A percentile compares a stretch with the other conserved stretches of the same genome.
Conservation (phyloP, 225 moss, liverwort and hornwort species). For the Ulota crispa region DNA sequence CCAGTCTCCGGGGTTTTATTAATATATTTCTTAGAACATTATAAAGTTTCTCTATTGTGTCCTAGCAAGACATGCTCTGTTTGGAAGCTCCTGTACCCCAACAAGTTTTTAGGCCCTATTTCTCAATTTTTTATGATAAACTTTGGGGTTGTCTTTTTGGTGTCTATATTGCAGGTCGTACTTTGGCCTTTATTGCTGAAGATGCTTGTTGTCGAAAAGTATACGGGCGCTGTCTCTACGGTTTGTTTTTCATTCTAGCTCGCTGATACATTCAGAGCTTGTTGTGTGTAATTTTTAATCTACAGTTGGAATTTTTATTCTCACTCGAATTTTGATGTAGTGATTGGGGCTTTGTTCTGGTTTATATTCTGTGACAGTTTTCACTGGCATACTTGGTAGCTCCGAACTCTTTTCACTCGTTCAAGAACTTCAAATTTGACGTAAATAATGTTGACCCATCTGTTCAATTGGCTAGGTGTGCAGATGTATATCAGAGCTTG, state of each 20-base stretch:
- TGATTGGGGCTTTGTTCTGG: not conserved
- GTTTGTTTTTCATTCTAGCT: slow-evolving; percentile 27
- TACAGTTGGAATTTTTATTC: not conserved
- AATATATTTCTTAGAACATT: not conserved
- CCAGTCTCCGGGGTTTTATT: not conserved
- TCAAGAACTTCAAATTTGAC: not conserved
- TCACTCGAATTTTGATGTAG: slow-evolving; percentile 1
- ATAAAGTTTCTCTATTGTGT: not conserved
- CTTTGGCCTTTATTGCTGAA: slow-evolving; percentile 57
- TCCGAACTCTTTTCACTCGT: not conserved
- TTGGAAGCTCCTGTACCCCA: slow-evolving; percentile 1
- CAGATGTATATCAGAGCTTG: slow-evolving; percentile 51
- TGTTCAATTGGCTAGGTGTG: slow-evolving; percentile 42
- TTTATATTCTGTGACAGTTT: not conserved
- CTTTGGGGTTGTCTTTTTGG: not conserved
- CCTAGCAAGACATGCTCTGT: not conserved
- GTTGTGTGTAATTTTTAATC: not conserved
- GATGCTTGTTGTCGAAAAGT: slow-evolving; percentile 45
- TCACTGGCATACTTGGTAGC: not conserved
- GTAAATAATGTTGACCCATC: not conserved
- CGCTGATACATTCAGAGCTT: slow-evolving; percentile 12
- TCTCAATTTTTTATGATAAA: slow-evolving; percentile 1
- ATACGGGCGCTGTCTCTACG: slow-evolving; percentile 53
- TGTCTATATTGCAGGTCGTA: slow-evolving; percentile 40
- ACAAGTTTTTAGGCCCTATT: not conserved